These are phyloP conservation scores for Blastobotrys apis DNA, from an alignment of 1,139 yeast genomes.

Conservation along the genomic window DNA sequence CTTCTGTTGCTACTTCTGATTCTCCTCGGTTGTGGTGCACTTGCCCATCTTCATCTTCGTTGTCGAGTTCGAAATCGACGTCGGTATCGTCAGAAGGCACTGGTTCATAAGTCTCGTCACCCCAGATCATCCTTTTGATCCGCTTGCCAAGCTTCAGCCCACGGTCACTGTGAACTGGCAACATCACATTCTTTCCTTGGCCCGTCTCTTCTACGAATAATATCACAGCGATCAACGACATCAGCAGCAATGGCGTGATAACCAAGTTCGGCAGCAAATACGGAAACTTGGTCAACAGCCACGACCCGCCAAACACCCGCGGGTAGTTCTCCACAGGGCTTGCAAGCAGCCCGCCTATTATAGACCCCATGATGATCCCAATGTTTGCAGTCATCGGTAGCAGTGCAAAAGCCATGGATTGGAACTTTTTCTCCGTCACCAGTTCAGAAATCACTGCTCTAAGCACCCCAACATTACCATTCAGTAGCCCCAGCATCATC, in stretches of 20 bases:
- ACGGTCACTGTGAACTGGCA: slow-evolving; percentile 50
- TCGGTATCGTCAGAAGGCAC: slow-evolving; percentile 14
- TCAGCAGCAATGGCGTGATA: slow-evolving; percentile 39
- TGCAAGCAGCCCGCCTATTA: slow-evolving; percentile 36
- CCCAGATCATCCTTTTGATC: slow-evolving; percentile 10
- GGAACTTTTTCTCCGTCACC: slow-evolving; percentile 49
- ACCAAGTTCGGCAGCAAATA: slow-evolving; percentile 58
- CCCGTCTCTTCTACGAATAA: slow-evolving; percentile 56
- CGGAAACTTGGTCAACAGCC: slow-evolving; percentile 43
- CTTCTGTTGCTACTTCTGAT: not conserved
- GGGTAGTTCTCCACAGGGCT: slow-evolving; percentile 33
- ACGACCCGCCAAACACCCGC: slow-evolving; percentile 19
- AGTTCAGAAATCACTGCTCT: slow-evolving; percentile 58
- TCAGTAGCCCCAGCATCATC: slow-evolving; percentile 48
- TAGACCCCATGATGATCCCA: slow-evolving; percentile 54
- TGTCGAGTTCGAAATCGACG: slow-evolving; percentile 3
- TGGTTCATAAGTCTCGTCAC: slow-evolving; percentile 2
- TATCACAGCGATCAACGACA: slow-evolving; percentile 41
- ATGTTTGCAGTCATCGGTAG: slow-evolving; percentile 55
- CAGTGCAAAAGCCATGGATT: slow-evolving; percentile 55
- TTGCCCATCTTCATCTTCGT: slow-evolving; percentile 11
- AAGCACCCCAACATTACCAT: slow-evolving; percentile 57
- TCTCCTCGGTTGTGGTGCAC: slow-evolving; percentile 11
- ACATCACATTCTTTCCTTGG: slow-evolving; percentile 39
- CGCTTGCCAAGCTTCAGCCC: slow-evolving; percentile 31